phyloP scores from a whole-genome alignment of 225 moss, liverwort and hornwort genomes.

The Thuidium tamariscinum region DNA sequence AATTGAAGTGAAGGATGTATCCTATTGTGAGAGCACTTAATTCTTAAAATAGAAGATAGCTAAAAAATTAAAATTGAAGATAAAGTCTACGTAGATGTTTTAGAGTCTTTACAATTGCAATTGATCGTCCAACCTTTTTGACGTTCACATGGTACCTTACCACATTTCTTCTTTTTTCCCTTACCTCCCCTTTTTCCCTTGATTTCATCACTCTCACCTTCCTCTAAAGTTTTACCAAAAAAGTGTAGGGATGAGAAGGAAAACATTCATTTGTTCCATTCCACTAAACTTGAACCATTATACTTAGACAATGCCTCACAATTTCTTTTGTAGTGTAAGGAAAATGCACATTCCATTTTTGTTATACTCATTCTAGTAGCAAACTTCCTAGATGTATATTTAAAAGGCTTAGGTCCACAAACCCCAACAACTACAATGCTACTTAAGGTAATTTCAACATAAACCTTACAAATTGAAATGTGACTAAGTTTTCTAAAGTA shows the following conservation, averaged over 20 bases:
- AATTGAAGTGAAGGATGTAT: neutral
- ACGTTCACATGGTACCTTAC: neutral
- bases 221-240: neutral
- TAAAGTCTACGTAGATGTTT: neutral
- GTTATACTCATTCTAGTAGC: neutral
- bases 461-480: neutral
- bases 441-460: too few species aligned
- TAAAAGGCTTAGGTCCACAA: rapidly evolving
- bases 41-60: neutral
- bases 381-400: neutral
- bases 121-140: slow-evolving; percentile 14
- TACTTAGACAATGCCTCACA: neutral
- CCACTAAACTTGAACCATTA: neutral
- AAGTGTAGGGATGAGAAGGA: neutral
- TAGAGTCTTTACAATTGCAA: slow-evolving; percentile 11
- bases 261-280: neutral
- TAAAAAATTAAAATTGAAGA: neutral
- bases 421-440: neutral
- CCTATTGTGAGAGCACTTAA: neutral
- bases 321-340: neutral
- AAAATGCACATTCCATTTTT: neutral
- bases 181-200: neutral
- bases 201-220: neutral
- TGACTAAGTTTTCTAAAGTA: too few species aligned
- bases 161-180: neutral